These are phyloP conservation scores for Mycena vitilis DNA, from an alignment of 768 basidiomycete genomes.

Conservation along the genomic window DNA sequence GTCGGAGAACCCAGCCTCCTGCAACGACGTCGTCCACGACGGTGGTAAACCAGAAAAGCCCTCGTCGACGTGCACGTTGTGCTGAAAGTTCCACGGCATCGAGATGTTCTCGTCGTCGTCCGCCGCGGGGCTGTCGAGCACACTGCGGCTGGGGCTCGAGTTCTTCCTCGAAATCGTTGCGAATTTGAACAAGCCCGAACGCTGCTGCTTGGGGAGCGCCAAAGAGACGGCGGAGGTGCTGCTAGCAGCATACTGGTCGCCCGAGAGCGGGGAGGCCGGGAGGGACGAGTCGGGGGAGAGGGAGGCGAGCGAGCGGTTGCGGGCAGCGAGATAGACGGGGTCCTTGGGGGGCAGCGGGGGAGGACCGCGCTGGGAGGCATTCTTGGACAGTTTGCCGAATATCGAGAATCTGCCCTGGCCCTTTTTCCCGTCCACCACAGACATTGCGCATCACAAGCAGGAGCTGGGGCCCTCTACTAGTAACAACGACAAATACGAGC, in stretches of 20 bases:
- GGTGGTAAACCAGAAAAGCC: slow-evolving; percentile 76
- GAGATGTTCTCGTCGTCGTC: slow-evolving; percentile 73
- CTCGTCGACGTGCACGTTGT: slow-evolving; percentile 85
- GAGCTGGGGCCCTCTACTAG: too few relatives aligned
- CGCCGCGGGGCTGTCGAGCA: slow-evolving; percentile 7
- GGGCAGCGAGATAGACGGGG: slow-evolving; percentile 57
- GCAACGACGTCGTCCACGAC: slow-evolving; percentile 75
- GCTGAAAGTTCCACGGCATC: slow-evolving; percentile 84
- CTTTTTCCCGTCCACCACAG: slow-evolving; percentile 10
- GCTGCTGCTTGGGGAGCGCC: slow-evolving; percentile 46
- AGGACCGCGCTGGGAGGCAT: slow-evolving; percentile 41
- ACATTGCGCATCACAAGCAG: slow-evolving; percentile 7
- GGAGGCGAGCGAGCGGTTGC: slow-evolving; percentile 57
- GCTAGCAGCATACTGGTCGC: slow-evolving; percentile 48
- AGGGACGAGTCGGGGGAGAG: slow-evolving; percentile 58
- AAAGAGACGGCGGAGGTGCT: slow-evolving; percentile 50
- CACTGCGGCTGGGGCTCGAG: neutral
- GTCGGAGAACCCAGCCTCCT: slow-evolving; percentile 71
- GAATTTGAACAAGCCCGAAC: slow-evolving; percentile 55
- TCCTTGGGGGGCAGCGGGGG: slow-evolving; percentile 79
- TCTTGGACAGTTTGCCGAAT: slow-evolving; percentile 33
- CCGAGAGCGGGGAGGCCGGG: slow-evolving; percentile 55
- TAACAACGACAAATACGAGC: too few relatives aligned
- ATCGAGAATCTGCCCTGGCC: slow-evolving; percentile 37
- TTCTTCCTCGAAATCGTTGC: slow-evolving; percentile 50